A percentile compares a stretch with the other conserved stretches of the same genome.
Evolutionary conservation across 495 filamentous ascomycete genomes (phyloP).

Genomic region (Alectoria sarmentosa): DNA sequence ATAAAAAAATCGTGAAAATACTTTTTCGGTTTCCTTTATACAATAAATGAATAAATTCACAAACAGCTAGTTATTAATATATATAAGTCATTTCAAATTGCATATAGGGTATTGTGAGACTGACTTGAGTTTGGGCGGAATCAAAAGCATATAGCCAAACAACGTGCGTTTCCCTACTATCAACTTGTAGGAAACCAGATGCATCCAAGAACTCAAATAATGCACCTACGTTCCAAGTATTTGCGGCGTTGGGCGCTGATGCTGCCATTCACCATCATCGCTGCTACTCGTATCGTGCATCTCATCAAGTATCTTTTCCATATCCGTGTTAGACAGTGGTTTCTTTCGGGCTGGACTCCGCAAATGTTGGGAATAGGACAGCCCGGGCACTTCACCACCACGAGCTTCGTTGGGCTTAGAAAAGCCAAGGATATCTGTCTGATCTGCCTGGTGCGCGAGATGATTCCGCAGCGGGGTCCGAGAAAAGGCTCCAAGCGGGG

Average conservation of each 20-base stretch:
- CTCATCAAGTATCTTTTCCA: conserved; percentile 22
- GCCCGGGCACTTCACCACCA: background rate
- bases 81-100: no score
- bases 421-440: background rate
- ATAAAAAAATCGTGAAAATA: no score
- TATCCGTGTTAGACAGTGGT: conserved; percentile 11
- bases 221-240: background rate
- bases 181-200: no score
- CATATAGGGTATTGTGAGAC: no score
- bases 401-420: background rate
- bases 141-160: no score
- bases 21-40: no score
- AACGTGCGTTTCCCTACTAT: no score
- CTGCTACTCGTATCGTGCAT: conserved; percentile 22
- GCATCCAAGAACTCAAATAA: no score
- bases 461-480: conserved; percentile 1
- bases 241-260: background rate
- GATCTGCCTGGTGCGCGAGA: background rate
- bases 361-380: background rate
- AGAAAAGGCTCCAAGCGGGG: conserved; percentile 8
- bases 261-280: conserved; percentile 15
- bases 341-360: background rate
- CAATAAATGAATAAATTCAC: no score
- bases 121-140: no score
- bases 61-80: no score